Conservation (phyloP, 2,329 filamentous ascomycete genomes). For the Penicillium sumatraense region DNA sequence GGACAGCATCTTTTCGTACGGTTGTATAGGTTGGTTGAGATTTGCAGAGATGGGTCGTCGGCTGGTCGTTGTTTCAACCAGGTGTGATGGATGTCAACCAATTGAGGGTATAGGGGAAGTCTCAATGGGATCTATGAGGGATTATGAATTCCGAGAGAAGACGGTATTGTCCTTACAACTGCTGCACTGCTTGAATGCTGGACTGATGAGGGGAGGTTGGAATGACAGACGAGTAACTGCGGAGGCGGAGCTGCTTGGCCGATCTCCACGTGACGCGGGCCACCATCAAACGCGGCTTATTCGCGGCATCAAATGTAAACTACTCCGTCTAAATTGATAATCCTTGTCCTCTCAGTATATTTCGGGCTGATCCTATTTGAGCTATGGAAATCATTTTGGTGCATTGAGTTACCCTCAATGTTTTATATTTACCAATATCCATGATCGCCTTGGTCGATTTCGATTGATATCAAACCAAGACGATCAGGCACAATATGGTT, state of each 20-base stretch:
- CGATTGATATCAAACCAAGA: not conserved
- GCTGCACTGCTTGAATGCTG: not conserved
- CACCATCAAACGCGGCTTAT: not conserved
- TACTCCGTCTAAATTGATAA: not conserved
- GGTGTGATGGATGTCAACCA: not conserved
- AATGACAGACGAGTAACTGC: slow-evolving; percentile 9
- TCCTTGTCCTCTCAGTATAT: too few species aligned
- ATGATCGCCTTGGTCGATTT: not conserved
- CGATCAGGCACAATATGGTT: slow-evolving; percentile 22
- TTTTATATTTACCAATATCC: not conserved
- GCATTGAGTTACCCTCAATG: not conserved
- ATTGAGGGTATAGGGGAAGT: not conserved
- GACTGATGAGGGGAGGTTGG: not conserved
- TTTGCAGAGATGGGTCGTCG: not conserved
- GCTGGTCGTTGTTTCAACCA: not conserved
- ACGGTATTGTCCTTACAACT: not conserved
- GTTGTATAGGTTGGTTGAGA: not conserved
- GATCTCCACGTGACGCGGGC: slow-evolving; percentile 15
- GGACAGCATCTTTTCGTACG: slow-evolving; percentile 27
- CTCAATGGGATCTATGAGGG: not conserved
- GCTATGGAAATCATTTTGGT: too few species aligned
- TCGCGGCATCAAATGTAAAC: not conserved
- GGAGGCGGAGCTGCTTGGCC: slow-evolving; percentile 17
- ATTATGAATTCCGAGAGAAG: not conserved
- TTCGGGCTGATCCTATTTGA: too few species aligned